Base-by-base conservation (phyloP, 352 stramenopile species). In the Phytophthora idaei region DNA sequence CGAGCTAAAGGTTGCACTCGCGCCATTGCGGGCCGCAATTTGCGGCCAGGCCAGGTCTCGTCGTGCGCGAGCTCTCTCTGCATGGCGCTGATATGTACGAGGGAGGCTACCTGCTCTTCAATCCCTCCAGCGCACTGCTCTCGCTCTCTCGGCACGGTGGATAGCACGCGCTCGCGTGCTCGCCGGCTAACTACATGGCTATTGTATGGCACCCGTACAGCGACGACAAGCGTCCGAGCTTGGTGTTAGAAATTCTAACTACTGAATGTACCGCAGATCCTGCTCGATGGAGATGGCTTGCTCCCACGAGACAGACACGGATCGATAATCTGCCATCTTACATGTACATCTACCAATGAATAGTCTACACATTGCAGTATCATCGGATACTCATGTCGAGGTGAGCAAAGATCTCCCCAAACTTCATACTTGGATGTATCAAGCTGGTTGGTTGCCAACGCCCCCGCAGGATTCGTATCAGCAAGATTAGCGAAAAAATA, bases 401-500 rank as follows among this genome's bases (percentile, higher is more conserved):
- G 49, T 28, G 7, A 29, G 29, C 49, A 15, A 37, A 56, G 15
- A 42, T 37, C 31, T 56, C n/a, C n/a, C 36, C 10, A 42, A 42
- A 42, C 3, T 15, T 42, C 41, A 28, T 17, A 28, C 41, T 47
- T 47, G 41, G 28, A 12, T 15, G 10, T 36, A 27, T 37, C 12
- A 54, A 17, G 14, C 21, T 31, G 44, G 44, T 11, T 49, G 9
- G 5, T 12, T 31, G 14, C 21, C 44, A 71, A 67, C 57, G 52
- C n/a, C 52, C 29, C 42, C 27, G 39, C 46, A 64, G 48, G 47
- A 61, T 61, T 41, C 48, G 10, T 21, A 3, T 2, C 14, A 6
- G 44, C 31, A 37, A 64, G 53, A 71, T 67, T 71, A 71, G 67
- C 31, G 61, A 74, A 61, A 69, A 69, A n/a, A 53, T 44, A 29